Conservation (phyloP, 2,329 filamentous ascomycete species). For the Albifimbria verrucaria region DNA sequence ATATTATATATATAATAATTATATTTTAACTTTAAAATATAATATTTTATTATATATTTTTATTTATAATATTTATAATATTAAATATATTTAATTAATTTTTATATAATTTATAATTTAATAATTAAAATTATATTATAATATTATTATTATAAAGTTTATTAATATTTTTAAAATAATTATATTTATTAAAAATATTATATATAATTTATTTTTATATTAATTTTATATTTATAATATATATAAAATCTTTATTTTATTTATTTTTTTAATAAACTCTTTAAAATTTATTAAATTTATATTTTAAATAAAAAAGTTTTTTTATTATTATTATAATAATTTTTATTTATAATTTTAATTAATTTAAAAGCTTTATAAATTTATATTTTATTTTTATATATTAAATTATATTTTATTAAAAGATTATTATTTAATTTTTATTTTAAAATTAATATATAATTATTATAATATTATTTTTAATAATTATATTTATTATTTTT, state of each 20-base stretch:
- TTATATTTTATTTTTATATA: neutral
- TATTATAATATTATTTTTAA: too few species aligned
- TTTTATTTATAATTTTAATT: neutral
- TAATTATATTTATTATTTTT: too few species aligned
- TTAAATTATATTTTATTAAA: neutral
- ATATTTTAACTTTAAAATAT: neutral
- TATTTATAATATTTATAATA: too few species aligned
- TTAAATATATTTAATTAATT: neutral
- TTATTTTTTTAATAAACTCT: neutral
- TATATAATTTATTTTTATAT: neutral
- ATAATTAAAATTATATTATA: neutral
- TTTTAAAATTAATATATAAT: constrained; percentile 6
- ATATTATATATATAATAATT: neutral
- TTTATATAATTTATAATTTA: neutral
- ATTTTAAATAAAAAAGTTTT: neutral
- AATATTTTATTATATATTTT: neutral
- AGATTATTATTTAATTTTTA: neutral
- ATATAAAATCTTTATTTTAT: neutral
- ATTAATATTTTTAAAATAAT: neutral
- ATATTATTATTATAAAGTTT: neutral
- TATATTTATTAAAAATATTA: neutral
- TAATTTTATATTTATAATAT: neutral
- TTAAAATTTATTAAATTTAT: constrained; percentile 1
- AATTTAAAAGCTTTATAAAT: constrained; percentile 3
- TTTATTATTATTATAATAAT: neutral